Conservation (phyloP, 768 basidiomycete genomes). For the Cytidiella melzeri region DNA sequence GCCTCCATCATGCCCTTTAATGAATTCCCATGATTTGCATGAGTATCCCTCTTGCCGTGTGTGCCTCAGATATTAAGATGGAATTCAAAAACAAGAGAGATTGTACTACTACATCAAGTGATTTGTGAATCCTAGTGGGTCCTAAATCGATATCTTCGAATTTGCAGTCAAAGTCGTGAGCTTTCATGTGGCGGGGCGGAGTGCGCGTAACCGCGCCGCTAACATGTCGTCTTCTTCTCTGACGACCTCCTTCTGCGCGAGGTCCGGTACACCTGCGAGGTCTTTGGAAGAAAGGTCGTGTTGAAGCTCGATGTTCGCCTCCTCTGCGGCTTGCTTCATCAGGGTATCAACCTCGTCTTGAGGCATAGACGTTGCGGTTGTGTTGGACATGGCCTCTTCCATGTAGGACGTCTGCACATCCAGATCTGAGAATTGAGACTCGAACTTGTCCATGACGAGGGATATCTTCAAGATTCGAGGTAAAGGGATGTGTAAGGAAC, state of each 20-base stretch:
- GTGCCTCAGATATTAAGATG: too few relatives aligned
- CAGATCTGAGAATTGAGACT: constrained; percentile 90
- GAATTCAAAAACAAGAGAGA: background rate
- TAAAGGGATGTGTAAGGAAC: background rate
- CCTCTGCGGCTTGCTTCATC: constrained; percentile 92
- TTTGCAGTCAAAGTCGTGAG: background rate
- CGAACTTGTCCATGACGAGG: constrained; percentile 98
- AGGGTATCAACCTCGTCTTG: constrained; percentile 95
- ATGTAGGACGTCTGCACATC: constrained; percentile 98
- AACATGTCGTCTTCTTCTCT: constrained; percentile 77
- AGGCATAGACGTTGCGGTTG: constrained; percentile 88
- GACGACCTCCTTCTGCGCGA: constrained; percentile 40
- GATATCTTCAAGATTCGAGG: constrained; percentile 87
- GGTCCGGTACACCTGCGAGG: constrained; percentile 51
- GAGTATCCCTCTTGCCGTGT: background rate
- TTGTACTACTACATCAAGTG: background rate
- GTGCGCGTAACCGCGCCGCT: constrained; percentile 81
- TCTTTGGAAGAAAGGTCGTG: constrained; percentile 78
- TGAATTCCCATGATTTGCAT: background rate
- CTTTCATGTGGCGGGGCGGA: constrained; percentile 70
- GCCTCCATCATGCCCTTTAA: background rate
- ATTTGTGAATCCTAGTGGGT: background rate
- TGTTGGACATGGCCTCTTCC: constrained; percentile 93
- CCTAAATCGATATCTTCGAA: background rate
- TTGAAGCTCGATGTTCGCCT: constrained; percentile 91